phyloP scores from a whole-genome alignment of 192 early-diverging fungal species.

The Mortierella claussenii region DNA sequence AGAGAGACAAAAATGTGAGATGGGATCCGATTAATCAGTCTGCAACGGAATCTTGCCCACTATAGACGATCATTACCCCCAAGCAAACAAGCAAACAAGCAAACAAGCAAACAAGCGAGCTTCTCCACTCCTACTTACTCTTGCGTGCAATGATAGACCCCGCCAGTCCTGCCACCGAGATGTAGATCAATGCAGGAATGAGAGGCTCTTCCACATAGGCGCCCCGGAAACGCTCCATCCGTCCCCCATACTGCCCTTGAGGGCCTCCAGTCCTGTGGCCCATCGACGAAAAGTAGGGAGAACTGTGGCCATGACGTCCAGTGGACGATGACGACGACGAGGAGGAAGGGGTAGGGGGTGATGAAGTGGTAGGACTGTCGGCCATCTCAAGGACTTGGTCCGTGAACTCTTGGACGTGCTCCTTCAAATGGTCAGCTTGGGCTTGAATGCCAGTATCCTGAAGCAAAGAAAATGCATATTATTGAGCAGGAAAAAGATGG shows the following conservation, averaged over 20 bases:
- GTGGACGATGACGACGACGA: slow-evolving; percentile 13
- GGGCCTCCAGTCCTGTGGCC: neutral
- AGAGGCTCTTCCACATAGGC: slow-evolving; percentile 37
- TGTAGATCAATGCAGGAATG: slow-evolving; percentile 34
- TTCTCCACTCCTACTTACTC: slow-evolving; percentile 21
- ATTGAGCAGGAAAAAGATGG: neutral
- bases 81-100: neutral
- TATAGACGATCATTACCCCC: no score
- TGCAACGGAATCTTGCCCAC: no score
- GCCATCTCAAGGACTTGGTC: slow-evolving; percentile 36
- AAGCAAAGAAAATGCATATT: neutral
- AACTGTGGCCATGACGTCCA: neutral
- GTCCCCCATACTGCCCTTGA: neutral
- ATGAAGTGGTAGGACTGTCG: slow-evolving; percentile 18
- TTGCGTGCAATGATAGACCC: slow-evolving; percentile 40
- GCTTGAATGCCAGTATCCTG: slow-evolving; percentile 32
- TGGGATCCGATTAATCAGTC: no score
- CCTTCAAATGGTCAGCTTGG: slow-evolving; percentile 32
- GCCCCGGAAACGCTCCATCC: slow-evolving; percentile 7
- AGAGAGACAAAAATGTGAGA: no score
- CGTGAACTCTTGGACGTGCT: slow-evolving; percentile 42
- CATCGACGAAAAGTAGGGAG: neutral
- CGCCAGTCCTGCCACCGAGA: slow-evolving; percentile 26
- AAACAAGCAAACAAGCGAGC: neutral
- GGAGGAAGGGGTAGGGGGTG: no score